Base-by-base conservation (phyloP, 208 protist genomes). In the Crithidia fasciculata region DNA sequence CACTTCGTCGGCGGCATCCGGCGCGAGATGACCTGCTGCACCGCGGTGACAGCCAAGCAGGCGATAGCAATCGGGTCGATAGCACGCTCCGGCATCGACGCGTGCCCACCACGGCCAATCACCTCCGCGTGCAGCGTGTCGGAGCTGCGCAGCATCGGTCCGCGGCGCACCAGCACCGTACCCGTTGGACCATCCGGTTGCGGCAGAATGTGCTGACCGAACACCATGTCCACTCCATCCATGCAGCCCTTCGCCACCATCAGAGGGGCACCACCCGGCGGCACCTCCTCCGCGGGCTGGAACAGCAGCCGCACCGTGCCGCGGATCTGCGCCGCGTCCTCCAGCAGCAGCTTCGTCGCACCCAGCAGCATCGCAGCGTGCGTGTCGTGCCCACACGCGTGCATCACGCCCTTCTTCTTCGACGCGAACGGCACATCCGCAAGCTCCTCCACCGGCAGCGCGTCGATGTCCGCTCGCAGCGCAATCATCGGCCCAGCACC, bases 271-370 rank as follows among this genome's bases (percentile, higher is more conserved):
- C 87, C 87, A 69, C 87, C 81, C 6, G 83, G 82, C 19, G 65
- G 65, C 55, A 86, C 74, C 76, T 92, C 87, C 80, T 92, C 87
- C 8, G 87, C 87, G 63, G 81, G 87, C 78, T 92, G 87, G 65
- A 92, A 92, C 50, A 92, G 75, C 71, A 92, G 87, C n/a, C 87
- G 87, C 58, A 92, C 84, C 13, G 84, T 86, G 64, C 87, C 87
- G 13, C 78, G 62, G 73, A 92, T 84, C 64, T 68, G 59, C 49
- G 71, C 76, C 49, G 72, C 74, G 52, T 86, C 73, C 59, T 78
- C 74, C 52, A 80, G 74, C 49, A 89, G 80, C 63, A 89, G 73
- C 78, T 85, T 78, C 37, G 80, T 73, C 36, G 87, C 83, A 36
- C 81, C 83, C 49, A 89, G 74, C 66, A 92, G 84, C 76, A 86